Percentiles rank a stretch among this genome's conserved stretches.
Conservation (phyloP, 108 stramenopile species). For the Skeletonema potamos region DNA sequence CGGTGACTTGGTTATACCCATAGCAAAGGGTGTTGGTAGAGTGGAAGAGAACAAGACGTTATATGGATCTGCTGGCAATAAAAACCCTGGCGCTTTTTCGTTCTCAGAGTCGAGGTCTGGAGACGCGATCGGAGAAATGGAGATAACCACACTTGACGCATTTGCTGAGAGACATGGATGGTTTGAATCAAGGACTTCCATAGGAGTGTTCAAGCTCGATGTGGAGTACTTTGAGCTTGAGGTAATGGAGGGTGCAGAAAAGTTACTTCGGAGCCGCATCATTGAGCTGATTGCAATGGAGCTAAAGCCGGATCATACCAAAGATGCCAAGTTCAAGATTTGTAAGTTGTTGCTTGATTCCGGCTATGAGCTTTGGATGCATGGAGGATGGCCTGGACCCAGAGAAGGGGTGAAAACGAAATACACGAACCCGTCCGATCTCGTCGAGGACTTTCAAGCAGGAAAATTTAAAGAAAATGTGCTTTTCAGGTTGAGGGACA, state of each 20-base stretch:
- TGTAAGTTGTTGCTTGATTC: slow-evolving; percentile 6
- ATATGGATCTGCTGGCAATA: slow-evolving; percentile 1
- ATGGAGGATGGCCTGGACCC: too few species aligned
- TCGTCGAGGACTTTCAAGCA: too few species aligned
- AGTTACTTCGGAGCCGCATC: slow-evolving; percentile 23
- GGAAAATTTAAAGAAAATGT: too few species aligned
- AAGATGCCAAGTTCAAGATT: background rate
- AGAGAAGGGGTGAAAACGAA: too few species aligned
- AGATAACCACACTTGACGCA: slow-evolving; percentile 39
- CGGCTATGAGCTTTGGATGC: slow-evolving; percentile 12
- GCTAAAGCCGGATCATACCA: slow-evolving; percentile 15
- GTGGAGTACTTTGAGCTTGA: slow-evolving; percentile 41
- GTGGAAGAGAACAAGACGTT: background rate
- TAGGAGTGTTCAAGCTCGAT: slow-evolving; percentile 50
- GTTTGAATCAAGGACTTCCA: slow-evolving; percentile 11
- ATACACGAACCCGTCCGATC: too few species aligned
- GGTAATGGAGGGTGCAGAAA: slow-evolving; percentile 35
- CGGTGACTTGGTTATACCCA: slow-evolving; percentile 21
- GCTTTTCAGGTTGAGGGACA: too few species aligned
- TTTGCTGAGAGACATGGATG: slow-evolving; percentile 39
- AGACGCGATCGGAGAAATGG: background rate
- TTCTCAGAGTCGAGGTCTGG: slow-evolving; percentile 12
- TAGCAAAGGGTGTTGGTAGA: slow-evolving; percentile 40
- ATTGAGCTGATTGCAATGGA: slow-evolving; percentile 44
- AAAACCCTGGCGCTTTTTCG: slow-evolving; percentile 44